These are phyloP conservation scores for Corylus heterophylla DNA, from an alignment of 306 rosid species.

Conservation along the genomic window DNA sequence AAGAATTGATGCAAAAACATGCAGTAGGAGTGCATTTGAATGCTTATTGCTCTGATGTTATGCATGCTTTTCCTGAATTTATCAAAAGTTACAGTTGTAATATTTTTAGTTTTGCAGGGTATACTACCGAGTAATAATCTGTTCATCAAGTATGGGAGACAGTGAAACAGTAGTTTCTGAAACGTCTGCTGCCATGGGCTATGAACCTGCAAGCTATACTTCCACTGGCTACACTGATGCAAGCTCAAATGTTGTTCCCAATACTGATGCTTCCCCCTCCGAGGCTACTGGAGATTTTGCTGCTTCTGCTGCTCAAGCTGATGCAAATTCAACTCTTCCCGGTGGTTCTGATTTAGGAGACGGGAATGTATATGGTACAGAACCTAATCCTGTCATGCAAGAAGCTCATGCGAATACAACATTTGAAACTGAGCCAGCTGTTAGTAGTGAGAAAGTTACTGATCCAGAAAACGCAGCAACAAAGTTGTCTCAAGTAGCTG, in stretches of 20 bases:
- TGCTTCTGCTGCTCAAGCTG: constrained; percentile 27
- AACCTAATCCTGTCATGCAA: constrained; percentile 49
- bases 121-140: constrained; percentile 12
- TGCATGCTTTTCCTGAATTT: not conserved
- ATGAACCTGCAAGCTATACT: constrained; percentile 36
- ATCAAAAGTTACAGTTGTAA: not conserved
- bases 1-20: not conserved
- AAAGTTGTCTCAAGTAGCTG: constrained; percentile 35
- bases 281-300: constrained; percentile 43
- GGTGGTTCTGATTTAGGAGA: constrained; percentile 47
- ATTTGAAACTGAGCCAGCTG: constrained; percentile 38
- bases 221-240: constrained; percentile 53
- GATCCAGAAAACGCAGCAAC: constrained; percentile 35
- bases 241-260: constrained; percentile 34
- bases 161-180: constrained; percentile 67
- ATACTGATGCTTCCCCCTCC: constrained; percentile 28
- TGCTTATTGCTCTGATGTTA: not conserved
- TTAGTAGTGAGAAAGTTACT: constrained; percentile 33
- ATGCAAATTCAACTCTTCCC: constrained; percentile 28
- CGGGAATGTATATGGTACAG: constrained; percentile 40
- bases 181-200: constrained; percentile 47
- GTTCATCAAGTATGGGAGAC: constrained; percentile 57
- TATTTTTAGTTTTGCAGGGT: constrained; percentile 33
- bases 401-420: constrained; percentile 46
- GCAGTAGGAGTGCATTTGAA: not conserved